Base-by-base conservation (phyloP, 2,329 filamentous ascomycete species). In the Colletotrichum limetticola region DNA sequence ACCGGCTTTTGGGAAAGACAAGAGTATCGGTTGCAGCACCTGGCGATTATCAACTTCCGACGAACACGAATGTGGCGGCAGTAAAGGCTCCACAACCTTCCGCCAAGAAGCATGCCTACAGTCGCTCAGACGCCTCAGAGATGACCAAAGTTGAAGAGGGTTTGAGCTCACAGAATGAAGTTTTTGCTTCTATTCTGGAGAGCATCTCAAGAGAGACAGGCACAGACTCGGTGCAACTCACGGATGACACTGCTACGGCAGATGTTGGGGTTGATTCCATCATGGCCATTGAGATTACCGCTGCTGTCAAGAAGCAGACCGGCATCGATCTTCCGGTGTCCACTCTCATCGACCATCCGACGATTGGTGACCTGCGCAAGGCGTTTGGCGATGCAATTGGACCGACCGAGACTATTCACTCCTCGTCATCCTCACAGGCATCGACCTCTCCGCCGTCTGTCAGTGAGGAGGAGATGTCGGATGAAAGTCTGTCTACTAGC, bases 141-240 rank as follows among this genome's bases (percentile, higher is more conserved):
- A 26, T 22, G 52, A 2, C 8, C 8, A 59, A 37, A 19, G 16
- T 32, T 28, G 22, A 52, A 52, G 46, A 52, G 19, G 22, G 8
- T 3, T 37, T 37, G 35, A 5, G 12, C 14, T 37, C 35, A 37
- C 35, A 16, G 35, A 16, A 37, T 5, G 57, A n/a, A 4, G 2
- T 59, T 1, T 19, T 61, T 19, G 12, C 37, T 16, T 7, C n/a
- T 6, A 52, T 62, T 3, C 14, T 64, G 12, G 19, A 32, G 46
- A 53, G 24, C 46, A 64, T 64, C 3, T 16, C 60, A 3, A 26
- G n/a, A 26, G 46, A 63, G 60, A 63, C 60, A n/a, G 60, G 60
- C 26, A 7, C 53, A 16, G 58, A 8, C 63, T 76, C 1, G 91
- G 89, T 28, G 2, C 22, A 68, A 32, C 65, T 68, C 8, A 61